phyloP scores from a whole-genome alignment of 2,329 filamentous ascomycete genomes.

The Scopulariopsis brevicaulis region DNA sequence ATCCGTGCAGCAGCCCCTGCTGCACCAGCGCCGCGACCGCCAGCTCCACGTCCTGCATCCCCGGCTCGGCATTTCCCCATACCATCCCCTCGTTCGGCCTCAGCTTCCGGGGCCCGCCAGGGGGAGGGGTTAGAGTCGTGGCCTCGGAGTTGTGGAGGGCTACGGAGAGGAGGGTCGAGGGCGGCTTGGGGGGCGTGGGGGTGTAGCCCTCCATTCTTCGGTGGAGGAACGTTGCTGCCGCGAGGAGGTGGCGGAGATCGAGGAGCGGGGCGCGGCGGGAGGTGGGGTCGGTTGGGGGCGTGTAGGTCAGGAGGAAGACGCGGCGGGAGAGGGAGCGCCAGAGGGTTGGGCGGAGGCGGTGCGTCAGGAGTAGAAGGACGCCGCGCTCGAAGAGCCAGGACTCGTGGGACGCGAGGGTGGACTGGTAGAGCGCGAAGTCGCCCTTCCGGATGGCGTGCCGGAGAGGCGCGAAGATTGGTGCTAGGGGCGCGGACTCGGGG shows the following conservation, averaged over 20 bases:
- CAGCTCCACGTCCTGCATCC: constrained; percentile 60
- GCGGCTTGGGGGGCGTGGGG: constrained; percentile 19
- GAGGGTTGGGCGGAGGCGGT: constrained; percentile 68
- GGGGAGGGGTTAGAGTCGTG: constrained; percentile 34
- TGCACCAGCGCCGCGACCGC: constrained; percentile 66
- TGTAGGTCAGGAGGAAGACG: constrained; percentile 67
- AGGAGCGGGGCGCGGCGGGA: constrained; percentile 61
- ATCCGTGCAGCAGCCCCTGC: constrained; percentile 74
- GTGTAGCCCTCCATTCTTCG: constrained; percentile 47
- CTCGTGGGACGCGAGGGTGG: constrained; percentile 51
- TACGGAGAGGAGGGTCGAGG: background rate
- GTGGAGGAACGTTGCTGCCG: constrained; percentile 55
- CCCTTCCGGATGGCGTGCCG: constrained; percentile 61
- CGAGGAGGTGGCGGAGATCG: constrained; percentile 57
- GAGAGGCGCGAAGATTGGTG: constrained; percentile 60
- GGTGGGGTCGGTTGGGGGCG: constrained; percentile 44
- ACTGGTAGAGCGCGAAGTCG: constrained; percentile 62
- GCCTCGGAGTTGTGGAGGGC: constrained; percentile 18
- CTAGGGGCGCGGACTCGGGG: constrained; percentile 57
- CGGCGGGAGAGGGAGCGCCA: constrained; percentile 75
- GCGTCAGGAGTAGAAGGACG: constrained; percentile 63
- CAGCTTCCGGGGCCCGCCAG: constrained; percentile 32
- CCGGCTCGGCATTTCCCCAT: constrained; percentile 50
- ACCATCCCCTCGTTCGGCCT: constrained; percentile 47
- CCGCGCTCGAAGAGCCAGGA: constrained; percentile 68